A percentile compares a stretch with the other conserved stretches of the same genome.
Evolutionary conservation across 768 basidiomycete genomes (phyloP).

Genomic region (Rhizopogon vulgaris): DNA sequence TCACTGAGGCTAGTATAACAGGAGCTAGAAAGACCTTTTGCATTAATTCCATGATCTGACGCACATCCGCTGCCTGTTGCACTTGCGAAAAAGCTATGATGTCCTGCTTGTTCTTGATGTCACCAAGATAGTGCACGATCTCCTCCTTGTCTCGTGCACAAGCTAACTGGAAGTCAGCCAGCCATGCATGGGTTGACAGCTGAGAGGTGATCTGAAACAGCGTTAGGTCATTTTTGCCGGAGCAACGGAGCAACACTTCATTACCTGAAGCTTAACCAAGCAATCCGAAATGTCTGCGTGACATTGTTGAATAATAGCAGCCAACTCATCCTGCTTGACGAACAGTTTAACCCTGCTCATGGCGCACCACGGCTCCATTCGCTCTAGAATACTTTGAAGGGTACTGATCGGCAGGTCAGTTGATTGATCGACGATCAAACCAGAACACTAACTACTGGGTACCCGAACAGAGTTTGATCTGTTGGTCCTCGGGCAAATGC

Average conservation of each 20-base stretch:
- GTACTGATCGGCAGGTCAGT: conserved; percentile 13
- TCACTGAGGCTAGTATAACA: conserved; percentile 5
- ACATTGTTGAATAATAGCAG: conserved; percentile 38
- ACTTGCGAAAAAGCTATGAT: conserved; percentile 28
- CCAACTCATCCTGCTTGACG: conserved; percentile 38
- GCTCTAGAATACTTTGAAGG: conserved; percentile 29
- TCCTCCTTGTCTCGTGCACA: conserved; percentile 37
- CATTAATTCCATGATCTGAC: conserved; percentile 42
- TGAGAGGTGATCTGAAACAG: conserved; percentile 36
- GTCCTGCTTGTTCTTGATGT: conserved; percentile 35
- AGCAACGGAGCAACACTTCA: not conserved
- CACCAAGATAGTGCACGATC: conserved; percentile 36
- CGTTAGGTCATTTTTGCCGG: conserved; percentile 4
- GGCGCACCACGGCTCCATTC: conserved; percentile 40
- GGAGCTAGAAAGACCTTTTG: conserved; percentile 32
- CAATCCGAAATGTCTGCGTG: conserved; percentile 41
- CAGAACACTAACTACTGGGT: conserved; percentile 25
- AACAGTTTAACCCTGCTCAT: conserved; percentile 36
- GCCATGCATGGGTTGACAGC: conserved; percentile 43
- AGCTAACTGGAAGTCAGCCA: conserved; percentile 34
- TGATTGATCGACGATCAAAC: not conserved
- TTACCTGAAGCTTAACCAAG: conserved; percentile 41
- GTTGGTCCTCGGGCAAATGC: conserved; percentile 20
- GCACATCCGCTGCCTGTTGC: conserved; percentile 30
- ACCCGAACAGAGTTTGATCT: conserved; percentile 26